A percentile compares a stretch with the other conserved stretches of the same genome.
Conservation (phyloP, 768 basidiomycete genomes). For the Collybia mongolica region DNA sequence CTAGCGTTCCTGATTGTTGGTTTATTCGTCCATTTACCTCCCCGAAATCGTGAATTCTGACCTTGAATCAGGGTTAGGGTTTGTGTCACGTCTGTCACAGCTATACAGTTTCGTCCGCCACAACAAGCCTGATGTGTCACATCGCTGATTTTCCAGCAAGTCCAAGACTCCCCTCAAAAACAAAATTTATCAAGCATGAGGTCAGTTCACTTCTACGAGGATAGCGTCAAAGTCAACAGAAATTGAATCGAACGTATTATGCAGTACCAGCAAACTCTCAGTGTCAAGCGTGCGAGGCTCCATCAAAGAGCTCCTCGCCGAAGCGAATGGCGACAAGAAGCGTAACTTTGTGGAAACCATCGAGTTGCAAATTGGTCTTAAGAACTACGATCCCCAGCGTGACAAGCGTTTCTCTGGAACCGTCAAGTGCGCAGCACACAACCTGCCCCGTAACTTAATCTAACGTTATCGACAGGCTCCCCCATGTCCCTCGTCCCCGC, state of each 20-base stretch:
- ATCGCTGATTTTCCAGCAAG: neutral
- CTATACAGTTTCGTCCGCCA: slow-evolving; percentile 25
- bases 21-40: no score
- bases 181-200: slow-evolving; percentile 20
- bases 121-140: slow-evolving; percentile 8
- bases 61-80: slow-evolving; percentile 18
- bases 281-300: slow-evolving; percentile 99
- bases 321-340: slow-evolving; percentile 83
- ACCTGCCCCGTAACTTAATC: neutral
- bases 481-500: slow-evolving; percentile 95
- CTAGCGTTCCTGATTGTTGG: no score
- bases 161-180: slow-evolving; percentile 19
- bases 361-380: slow-evolving; percentile 94
- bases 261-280: slow-evolving; percentile 69
- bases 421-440: slow-evolving; percentile 65
- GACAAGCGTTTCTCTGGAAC: slow-evolving; percentile 99
- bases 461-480: slow-evolving; percentile 56
- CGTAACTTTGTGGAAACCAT: slow-evolving; percentile 92
- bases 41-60: neutral
- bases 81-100: slow-evolving; percentile 19
- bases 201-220: slow-evolving; percentile 10
- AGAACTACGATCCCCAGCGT: slow-evolving; percentile 99
- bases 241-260: slow-evolving; percentile 33
- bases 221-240: neutral
- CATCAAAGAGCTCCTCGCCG: slow-evolving; percentile 85